Conservation (phyloP, 2,329 filamentous ascomycete genomes). For the Neobulgaria alba region DNA sequence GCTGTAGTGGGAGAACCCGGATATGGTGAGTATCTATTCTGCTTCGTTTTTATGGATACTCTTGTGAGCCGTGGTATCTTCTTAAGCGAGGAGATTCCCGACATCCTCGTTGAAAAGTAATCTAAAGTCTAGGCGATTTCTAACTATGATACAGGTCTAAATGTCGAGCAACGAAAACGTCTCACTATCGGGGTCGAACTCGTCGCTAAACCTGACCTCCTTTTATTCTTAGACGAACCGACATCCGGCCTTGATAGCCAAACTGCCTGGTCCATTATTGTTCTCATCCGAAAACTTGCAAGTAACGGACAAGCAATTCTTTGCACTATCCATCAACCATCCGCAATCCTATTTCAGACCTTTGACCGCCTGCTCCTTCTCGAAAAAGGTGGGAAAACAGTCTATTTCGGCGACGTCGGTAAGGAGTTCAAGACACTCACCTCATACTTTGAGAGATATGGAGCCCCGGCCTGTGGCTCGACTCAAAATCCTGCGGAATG, state of each 20-base stretch:
- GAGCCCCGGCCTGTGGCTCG: slow-evolving; percentile 45
- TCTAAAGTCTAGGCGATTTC: too few species aligned
- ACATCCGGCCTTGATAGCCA: slow-evolving; percentile 86
- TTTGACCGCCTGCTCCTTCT: slow-evolving; percentile 77
- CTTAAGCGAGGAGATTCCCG: too few species aligned
- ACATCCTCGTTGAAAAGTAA: too few species aligned
- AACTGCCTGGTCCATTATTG: slow-evolving; percentile 85
- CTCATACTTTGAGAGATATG: slow-evolving; percentile 66
- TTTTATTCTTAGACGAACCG: slow-evolving; percentile 29
- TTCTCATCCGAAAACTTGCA: slow-evolving; percentile 80
- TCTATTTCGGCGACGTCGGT: slow-evolving; percentile 75
- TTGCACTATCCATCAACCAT: slow-evolving; percentile 93
- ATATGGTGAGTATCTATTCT: too few species aligned
- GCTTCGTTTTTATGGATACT: too few species aligned
- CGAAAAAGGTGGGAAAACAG: slow-evolving; percentile 64
- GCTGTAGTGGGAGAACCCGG: slow-evolving; percentile 88
- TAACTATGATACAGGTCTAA: slow-evolving; percentile 75
- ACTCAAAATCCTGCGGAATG: slow-evolving; percentile 41
- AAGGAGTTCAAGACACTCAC: slow-evolving; percentile 58
- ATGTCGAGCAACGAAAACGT: slow-evolving; percentile 62
- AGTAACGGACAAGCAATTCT: slow-evolving; percentile 88
- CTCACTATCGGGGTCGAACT: slow-evolving; percentile 91
- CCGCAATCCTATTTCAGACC: slow-evolving; percentile 85
- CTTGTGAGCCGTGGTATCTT: too few species aligned
- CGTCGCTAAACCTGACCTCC: slow-evolving; percentile 77